A percentile compares a stretch with the other conserved stretches of the same genome.
phyloP scores from a whole-genome alignment of 2,329 filamentous ascomycete species.

The Arthrobotrys conoides region DNA sequence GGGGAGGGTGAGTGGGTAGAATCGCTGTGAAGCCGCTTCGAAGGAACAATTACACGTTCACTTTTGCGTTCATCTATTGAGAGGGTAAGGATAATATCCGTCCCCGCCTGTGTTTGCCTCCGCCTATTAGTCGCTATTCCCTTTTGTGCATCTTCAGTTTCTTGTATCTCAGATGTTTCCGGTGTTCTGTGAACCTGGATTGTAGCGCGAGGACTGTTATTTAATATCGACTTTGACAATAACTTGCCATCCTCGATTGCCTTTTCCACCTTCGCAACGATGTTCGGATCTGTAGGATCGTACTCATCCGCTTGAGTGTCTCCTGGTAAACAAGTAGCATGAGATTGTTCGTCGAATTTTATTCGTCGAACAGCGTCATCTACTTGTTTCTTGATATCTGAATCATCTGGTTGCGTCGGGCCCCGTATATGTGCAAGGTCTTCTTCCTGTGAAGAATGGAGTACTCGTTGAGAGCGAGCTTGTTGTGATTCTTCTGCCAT shows the following conservation, averaged over 20 bases:
- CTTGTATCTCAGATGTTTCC: not conserved
- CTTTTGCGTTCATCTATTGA: not conserved
- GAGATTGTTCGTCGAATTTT: not conserved
- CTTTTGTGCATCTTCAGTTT: not conserved
- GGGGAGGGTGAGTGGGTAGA: not conserved
- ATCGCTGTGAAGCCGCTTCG: not conserved
- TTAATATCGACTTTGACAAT: constrained; percentile 41
- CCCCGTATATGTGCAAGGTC: constrained; percentile 65
- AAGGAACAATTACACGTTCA: not conserved
- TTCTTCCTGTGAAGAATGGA: constrained; percentile 70
- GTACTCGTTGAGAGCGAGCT: constrained; percentile 69
- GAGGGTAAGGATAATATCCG: constrained; percentile 5
- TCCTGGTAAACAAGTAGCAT: constrained; percentile 34
- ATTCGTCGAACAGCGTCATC: constrained; percentile 13
- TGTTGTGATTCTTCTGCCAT: constrained; percentile 57
- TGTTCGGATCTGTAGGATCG: constrained; percentile 36
- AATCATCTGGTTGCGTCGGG: constrained; percentile 32
- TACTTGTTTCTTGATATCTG: constrained; percentile 8
- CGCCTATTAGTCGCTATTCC: not conserved
- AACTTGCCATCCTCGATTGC: constrained; percentile 39
- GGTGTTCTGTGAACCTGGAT: constrained; percentile 19
- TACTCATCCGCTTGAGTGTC: constrained; percentile 45
- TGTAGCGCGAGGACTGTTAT: not conserved
- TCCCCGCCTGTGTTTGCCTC: constrained; percentile 1
- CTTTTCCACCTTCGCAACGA: constrained; percentile 42